Base-by-base conservation (phyloP, 805 yeast species). In the Candida railenensis region DNA sequence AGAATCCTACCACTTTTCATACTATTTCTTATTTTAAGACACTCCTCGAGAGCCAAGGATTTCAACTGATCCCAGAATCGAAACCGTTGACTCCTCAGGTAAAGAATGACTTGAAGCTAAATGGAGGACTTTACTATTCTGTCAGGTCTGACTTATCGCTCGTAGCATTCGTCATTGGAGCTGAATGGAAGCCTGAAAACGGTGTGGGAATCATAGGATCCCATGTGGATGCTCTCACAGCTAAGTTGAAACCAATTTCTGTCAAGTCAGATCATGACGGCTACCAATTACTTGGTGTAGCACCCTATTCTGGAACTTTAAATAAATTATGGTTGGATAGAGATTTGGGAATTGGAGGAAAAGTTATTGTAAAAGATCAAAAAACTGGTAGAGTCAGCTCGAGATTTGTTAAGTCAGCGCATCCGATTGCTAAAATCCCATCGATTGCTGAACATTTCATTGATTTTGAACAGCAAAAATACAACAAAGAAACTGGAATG, bases 1-100 rank as follows among this genome's bases (percentile, higher is more conserved):
- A 51, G n/a, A 66, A 66, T 43, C 76, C 77, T n/a, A 70, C 77
- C 2, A 69, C 74, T 2, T 67, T 56, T 49, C 77, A 72, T 53
- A 70, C 61, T 4, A 52, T 67, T 4, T 39, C 46, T 2, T 55
- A 59, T 47, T 62, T 68, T 46, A 50, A 55, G 37, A 37, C 48
- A 2, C 42, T 61, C 2, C 53, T 72, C 7, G 48, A 50, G 5
- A 43, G 46, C 16, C 53, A 61, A 22, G 73, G 71, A 3, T 71
- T 69, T 53, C 48, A 40, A 5, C 59, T 59, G 33, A 20, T 63
- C 4, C 46, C 60, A 1, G 73, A 69, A 34, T 56, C 55, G 12
- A 49, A 55, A 7, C 25, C 49, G 3, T 44, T 56, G 14, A 4
- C 56, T 58, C n/a, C 18, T 16, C 3, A 16, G 20, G 22, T 36